Evolutionary conservation across 768 basidiomycete species (phyloP).

Genomic region (Pleurotus platypus): DNA sequence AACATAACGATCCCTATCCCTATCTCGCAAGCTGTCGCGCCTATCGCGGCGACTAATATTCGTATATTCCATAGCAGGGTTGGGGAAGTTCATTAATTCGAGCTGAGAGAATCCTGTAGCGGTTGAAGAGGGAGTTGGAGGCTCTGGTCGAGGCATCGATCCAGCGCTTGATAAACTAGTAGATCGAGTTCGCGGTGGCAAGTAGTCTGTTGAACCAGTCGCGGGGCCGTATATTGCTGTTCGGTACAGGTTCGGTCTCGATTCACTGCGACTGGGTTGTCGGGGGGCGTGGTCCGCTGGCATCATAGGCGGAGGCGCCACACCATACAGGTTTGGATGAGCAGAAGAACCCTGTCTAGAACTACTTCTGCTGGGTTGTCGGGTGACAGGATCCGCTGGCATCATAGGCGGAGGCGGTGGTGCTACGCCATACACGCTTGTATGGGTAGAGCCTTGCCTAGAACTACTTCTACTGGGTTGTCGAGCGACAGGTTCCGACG

Average conservation of each 20-base stretch:
- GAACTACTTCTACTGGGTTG: background rate
- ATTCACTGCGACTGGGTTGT: background rate
- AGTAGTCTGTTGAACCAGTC: background rate
- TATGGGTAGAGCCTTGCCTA: background rate
- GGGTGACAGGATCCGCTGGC: background rate
- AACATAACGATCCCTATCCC: conserved; percentile 6
- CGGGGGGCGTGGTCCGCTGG: background rate
- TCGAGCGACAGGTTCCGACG: background rate
- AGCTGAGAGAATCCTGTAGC: conserved; percentile 10
- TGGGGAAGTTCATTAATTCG: conserved; percentile 11
- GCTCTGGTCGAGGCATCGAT: background rate
- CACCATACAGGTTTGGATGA: background rate
- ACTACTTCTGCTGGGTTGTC: conserved; percentile 1
- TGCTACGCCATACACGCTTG: background rate
- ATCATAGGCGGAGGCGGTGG: background rate
- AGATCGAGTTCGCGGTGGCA: background rate
- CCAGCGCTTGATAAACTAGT: conserved; percentile 4
- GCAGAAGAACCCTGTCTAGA: background rate
- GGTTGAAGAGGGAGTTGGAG: conserved; percentile 4
- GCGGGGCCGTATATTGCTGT: background rate
- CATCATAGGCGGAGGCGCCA: background rate
- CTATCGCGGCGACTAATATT: conserved; percentile 1
- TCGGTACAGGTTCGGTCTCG: background rate
- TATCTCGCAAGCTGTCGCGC: conserved; percentile 2
- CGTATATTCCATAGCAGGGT: conserved; percentile 3